These are phyloP conservation scores for Cymbopogon citratus DNA, from an alignment of 176 grass and related monocot species.

Conservation along the genomic window DNA sequence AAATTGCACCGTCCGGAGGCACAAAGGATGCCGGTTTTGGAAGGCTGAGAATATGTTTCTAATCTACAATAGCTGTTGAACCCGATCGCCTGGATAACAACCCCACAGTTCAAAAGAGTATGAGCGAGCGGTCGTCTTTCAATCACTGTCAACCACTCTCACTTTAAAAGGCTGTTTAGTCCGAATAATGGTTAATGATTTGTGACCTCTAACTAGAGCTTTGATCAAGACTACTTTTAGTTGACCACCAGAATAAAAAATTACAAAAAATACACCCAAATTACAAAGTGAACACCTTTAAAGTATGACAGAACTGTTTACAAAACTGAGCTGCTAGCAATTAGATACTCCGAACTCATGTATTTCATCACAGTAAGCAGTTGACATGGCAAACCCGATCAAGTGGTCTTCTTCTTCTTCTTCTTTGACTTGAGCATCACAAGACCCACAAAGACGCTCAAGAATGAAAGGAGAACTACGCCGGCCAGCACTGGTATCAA, in stretches of 20 bases:
- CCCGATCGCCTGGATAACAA: too few relatives aligned
- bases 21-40: too few relatives aligned
- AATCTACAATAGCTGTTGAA: too few relatives aligned
- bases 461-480: slow-evolving; percentile 66
- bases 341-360: neutral
- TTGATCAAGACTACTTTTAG: too few relatives aligned
- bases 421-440: slow-evolving; percentile 83
- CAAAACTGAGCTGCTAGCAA: neutral
- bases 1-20: too few relatives aligned
- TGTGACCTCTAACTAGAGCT: too few relatives aligned
- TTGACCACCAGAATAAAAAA: neutral
- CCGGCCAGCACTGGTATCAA: slow-evolving; percentile 73
- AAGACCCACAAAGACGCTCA: slow-evolving; percentile 66
- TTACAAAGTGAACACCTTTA: neutral
- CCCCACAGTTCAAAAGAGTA: too few relatives aligned
- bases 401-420: slow-evolving; percentile 64
- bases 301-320: neutral
- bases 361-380: neutral
- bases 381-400: neutral
- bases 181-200: too few relatives aligned
- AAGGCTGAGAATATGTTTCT: too few relatives aligned
- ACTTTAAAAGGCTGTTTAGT: too few relatives aligned
- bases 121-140: too few relatives aligned
- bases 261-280: neutral
- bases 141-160: too few relatives aligned